Evolutionary conservation across 2,329 filamentous ascomycete species (phyloP), one percentile per base, ranked within the genome.

Genomic region (Epichloe aotearoae): DNA sequence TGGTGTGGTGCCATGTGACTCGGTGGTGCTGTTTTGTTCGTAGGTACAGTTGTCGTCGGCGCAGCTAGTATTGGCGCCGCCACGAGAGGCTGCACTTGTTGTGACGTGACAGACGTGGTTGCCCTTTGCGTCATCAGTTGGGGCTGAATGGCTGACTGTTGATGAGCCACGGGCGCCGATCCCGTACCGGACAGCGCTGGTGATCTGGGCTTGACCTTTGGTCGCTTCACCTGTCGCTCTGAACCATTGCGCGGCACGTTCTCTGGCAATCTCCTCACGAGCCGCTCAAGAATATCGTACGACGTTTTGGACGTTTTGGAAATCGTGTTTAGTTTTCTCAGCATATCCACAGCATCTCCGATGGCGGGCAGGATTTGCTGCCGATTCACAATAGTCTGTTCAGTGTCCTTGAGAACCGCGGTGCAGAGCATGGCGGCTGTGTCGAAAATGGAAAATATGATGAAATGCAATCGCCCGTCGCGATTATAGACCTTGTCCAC

Each of bases 361-460:
- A 77, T 69, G 2, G 65, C 62, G 15, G 66, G 39, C 62, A 60
- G 36, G 1, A 74, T 64, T 20, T 71, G 64, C 0, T 68, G 62
- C 11, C 68, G 66, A 36, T 62, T 66, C 1, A 66, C 65, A 3
- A 74, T 64, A 5, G 60, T 64, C 15, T 59, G 53, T 10, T 67
- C 62, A 8, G 58, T 56, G 39, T 77, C 74, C 53, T 77, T 74
- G 8, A 75, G 68, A 5, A 77, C 59, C 0, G 73, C 72, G 0
- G 74, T 75, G 50, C 70, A 75, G 3, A 77, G 60, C 34, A 73
- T 64, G 1, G 73, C 70, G 0, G 72, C 68, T 0, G 73, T 74
- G 51, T 77, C 73, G 50, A 77, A 76, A 26, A 76, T 66, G 4
- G 69, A 65, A 49, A 76, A 78, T 0, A 73, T 70, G 15, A 74